Evolutionary conservation across 257 asterid species (phyloP).

Genomic region (Solanum acaule): DNA sequence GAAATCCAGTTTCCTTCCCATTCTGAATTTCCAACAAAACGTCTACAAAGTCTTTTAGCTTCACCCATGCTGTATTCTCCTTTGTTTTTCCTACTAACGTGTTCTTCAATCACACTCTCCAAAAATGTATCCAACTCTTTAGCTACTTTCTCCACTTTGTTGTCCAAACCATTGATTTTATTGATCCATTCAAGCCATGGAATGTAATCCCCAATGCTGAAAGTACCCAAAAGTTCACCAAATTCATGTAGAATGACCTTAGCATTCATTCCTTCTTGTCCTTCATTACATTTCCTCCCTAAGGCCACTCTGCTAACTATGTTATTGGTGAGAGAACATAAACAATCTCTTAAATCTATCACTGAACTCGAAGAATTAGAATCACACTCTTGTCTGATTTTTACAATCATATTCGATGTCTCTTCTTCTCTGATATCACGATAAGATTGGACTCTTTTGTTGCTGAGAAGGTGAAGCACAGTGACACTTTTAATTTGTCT

Average conservation of each 20-base stretch:
- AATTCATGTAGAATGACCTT: not conserved
- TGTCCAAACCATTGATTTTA: conserved; percentile 17
- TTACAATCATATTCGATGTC: too few species aligned
- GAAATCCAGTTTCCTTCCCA: not conserved
- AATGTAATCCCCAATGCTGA: conserved; percentile 16
- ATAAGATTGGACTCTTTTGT: too few species aligned
- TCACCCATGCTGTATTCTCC: not conserved
- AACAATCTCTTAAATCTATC: too few species aligned
- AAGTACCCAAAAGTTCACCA: conserved; percentile 10
- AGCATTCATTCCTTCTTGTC: not conserved
- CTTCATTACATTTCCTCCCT: too few species aligned
- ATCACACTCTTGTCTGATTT: too few species aligned
- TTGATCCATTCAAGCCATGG: conserved; percentile 38
- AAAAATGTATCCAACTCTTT: conserved; percentile 22
- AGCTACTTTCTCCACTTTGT: conserved; percentile 11
- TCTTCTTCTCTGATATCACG: too few species aligned
- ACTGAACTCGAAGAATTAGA: too few species aligned
- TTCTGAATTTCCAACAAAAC: conserved; percentile 29
- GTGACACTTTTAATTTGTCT: too few species aligned
- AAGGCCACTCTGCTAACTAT: too few species aligned
- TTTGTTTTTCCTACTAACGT: not conserved
- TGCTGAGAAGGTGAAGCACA: too few species aligned
- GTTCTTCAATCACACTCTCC: conserved; percentile 22
- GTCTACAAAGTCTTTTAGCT: conserved; percentile 28
- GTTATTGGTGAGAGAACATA: too few species aligned